A percentile compares a stretch with the other conserved stretches of the same genome.
Conservation (phyloP, 345 rosid genomes). For the Eucalyptus globulus region DNA sequence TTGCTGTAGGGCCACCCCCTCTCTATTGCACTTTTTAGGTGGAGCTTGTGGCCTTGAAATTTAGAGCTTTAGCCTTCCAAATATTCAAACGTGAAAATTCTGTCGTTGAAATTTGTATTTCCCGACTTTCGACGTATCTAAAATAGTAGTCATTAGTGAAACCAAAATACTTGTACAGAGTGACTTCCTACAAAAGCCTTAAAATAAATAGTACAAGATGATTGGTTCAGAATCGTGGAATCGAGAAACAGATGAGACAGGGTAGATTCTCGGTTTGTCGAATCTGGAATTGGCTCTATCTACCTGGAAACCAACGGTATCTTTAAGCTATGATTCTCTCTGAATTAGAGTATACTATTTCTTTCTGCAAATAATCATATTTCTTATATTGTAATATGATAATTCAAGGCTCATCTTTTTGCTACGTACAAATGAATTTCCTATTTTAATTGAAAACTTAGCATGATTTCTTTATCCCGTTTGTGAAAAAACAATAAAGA, state of each 20-base stretch:
- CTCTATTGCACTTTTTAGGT: background rate
- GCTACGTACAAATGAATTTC: background rate
- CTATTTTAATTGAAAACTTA: background rate
- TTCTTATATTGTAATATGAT: background rate
- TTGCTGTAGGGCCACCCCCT: background rate
- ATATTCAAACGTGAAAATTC: background rate
- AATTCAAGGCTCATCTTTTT: background rate
- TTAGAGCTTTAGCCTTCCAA: background rate
- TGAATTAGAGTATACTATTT: background rate
- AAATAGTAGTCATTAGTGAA: no score
- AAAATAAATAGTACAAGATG: background rate
- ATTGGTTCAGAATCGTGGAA: accelerated
- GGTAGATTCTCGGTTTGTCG: accelerated
- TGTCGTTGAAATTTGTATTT: background rate
- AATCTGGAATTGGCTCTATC: background rate
- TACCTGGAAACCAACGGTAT: accelerated
- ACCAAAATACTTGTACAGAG: background rate
- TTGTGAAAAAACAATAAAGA: background rate
- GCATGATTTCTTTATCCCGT: background rate
- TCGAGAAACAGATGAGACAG: accelerated
- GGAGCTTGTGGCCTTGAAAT: background rate
- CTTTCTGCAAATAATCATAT: background rate
- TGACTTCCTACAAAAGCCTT: background rate
- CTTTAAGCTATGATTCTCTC: background rate
- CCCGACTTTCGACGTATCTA: background rate